Evolutionary conservation across 371 early-diverging fungal genomes (phyloP).

Genomic region (Mortierella sp.): DNA sequence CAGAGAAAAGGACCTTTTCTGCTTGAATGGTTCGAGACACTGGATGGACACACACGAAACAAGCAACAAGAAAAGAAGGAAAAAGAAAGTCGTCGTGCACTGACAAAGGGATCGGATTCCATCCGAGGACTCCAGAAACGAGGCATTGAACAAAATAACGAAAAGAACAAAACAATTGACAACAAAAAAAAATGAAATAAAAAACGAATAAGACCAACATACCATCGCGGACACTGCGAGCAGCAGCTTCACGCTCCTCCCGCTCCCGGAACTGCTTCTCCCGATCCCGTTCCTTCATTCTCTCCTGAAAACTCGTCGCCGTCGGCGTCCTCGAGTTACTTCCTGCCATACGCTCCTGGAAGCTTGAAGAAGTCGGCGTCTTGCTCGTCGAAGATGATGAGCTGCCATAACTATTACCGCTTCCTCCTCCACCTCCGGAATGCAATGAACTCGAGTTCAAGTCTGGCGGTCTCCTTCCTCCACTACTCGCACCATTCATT

Average conservation of each 20-base stretch:
- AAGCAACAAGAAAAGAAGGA: not conserved
- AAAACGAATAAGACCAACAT: too few relatives aligned
- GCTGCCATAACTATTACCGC: not conserved
- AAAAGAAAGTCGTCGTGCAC: slow-evolving; percentile 5
- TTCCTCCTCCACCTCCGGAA: slow-evolving; percentile 5
- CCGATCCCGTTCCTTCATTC: slow-evolving; percentile 51
- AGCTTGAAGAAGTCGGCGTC: slow-evolving; percentile 38
- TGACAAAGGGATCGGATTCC: not conserved
- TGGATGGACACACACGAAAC: too few relatives aligned
- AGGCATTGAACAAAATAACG: too few relatives aligned
- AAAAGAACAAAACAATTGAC: too few relatives aligned
- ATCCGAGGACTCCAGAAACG: too few relatives aligned
- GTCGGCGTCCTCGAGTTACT: slow-evolving; percentile 28
- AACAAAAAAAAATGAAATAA: not conserved
- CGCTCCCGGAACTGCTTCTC: slow-evolving; percentile 48
- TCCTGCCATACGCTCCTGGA: slow-evolving; percentile 36
- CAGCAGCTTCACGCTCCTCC: slow-evolving; percentile 49
- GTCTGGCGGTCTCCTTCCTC: slow-evolving; percentile 29
- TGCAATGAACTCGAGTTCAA: slow-evolving; percentile 21
- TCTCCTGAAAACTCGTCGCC: slow-evolving; percentile 43
- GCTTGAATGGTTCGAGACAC: too few relatives aligned
- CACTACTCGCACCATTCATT: slow-evolving; percentile 15
- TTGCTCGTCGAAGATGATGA: slow-evolving; percentile 19
- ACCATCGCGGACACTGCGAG: slow-evolving; percentile 39
- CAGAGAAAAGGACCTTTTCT: too few relatives aligned